Evolutionary conservation across 75 land plant species (phyloP), one percentile per base, ranked within the genome.

Genomic region (Larix kaempferi): DNA sequence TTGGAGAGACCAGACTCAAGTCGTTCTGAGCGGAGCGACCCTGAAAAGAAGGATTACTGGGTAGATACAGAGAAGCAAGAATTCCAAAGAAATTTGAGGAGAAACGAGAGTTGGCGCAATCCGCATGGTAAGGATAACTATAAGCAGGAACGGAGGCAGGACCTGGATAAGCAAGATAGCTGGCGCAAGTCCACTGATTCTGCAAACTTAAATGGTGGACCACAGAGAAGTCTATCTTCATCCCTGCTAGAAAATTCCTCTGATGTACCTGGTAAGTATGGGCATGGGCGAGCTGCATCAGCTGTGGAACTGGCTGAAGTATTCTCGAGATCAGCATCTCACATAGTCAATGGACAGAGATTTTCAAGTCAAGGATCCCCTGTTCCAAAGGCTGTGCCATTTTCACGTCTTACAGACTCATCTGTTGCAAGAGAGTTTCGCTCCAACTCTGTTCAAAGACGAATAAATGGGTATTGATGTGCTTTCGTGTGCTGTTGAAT

Each of bases 291-390:
- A 78, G 85, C 82, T 74, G 81, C 92, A 2, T 91, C 98, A 49
- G 95, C 99, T 17, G 78, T 95, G 72, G 95, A 97, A 84, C 95
- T 97, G 65, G 98, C 95, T 14, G 86, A 92, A 76, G 92, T 94
- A 74, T 97, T 92, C 71, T 97, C 99, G 4, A 91, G 83, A 73
- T 89, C 99, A 57, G 80, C 85, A 21, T 88, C 89, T 12, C 86
- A 86, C 25, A 74, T 86, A 3, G 84, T 71, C 29, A 23, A 71
- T 17, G 77, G 74, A 69, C 79, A 80, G 62, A 82, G 77, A 25
- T 60, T 76, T 63, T 57, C 85, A 59, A 81, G 79, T 71, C 86
- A 78, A 78, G 73, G 86, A 69, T 73, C 84, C 23, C 80, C 89
- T 65, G 14, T 69, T 23, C 69, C 83, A 58, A 73, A 78, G 23